phyloP scores from a whole-genome alignment of 2,329 filamentous ascomycete genomes.

The Cladophialophora immunda region DNA sequence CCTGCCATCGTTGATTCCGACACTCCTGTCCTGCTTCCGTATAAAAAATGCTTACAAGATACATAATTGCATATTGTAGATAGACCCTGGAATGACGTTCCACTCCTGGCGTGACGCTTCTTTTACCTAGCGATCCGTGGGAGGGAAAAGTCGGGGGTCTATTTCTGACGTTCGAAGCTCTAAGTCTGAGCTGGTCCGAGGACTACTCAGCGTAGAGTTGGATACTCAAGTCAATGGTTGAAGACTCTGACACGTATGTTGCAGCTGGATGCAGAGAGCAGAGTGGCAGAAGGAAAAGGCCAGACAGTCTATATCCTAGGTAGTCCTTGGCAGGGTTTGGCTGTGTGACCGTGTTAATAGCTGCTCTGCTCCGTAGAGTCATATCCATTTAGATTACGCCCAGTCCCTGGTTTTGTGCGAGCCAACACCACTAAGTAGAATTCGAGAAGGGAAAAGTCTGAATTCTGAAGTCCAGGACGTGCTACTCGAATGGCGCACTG shows the following conservation, averaged over 20 bases:
- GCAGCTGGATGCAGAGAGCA: background rate
- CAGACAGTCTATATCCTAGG: background rate
- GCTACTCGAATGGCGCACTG: too few species aligned
- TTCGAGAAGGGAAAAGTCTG: too few species aligned
- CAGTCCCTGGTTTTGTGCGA: too few species aligned
- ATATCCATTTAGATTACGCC: too few species aligned
- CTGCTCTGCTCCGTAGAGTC: too few species aligned
- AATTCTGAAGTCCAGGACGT: too few species aligned
- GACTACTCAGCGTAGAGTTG: background rate
- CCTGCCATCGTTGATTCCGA: background rate
- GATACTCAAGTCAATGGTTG: slow-evolving; percentile 5
- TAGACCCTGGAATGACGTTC: slow-evolving; percentile 6
- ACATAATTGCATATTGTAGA: background rate
- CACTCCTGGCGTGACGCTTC: background rate
- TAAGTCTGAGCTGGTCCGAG: background rate
- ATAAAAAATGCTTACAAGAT: slow-evolving; percentile 7
- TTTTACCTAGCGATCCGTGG: slow-evolving; percentile 1
- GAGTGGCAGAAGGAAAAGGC: slow-evolving; percentile 4
- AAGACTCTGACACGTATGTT: slow-evolving; percentile 2
- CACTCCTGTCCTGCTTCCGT: background rate
- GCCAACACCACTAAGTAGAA: too few species aligned
- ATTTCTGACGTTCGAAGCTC: background rate
- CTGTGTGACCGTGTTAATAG: too few species aligned
- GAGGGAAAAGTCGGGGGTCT: background rate
- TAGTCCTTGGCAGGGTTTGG: background rate